A percentile compares a stretch with the other conserved stretches of the same genome.
These are phyloP conservation scores for Leccinum pseudoinsigne DNA, from an alignment of 1,284 basidiomycete genomes.

Conservation along the genomic window DNA sequence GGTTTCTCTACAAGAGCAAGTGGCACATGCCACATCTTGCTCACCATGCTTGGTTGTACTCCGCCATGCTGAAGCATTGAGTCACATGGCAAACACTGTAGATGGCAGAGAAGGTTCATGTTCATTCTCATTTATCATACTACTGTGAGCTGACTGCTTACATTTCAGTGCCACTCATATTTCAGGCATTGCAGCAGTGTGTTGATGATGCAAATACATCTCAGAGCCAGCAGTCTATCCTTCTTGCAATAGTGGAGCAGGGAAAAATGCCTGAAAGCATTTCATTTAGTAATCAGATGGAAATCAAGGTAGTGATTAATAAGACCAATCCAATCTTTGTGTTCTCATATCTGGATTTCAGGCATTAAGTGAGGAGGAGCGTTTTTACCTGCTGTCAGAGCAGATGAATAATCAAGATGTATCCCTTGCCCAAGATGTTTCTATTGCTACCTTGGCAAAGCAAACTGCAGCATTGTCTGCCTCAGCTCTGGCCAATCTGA, in stretches of 20 bases:
- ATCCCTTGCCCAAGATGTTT: conserved; percentile 76
- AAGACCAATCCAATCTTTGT: conserved; percentile 5
- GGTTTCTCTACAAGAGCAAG: conserved; percentile 70
- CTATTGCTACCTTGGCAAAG: conserved; percentile 69
- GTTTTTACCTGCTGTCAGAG: conserved; percentile 42
- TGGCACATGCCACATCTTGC: conserved; percentile 80
- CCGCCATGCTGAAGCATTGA: conserved; percentile 83
- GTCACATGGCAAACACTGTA: conserved; percentile 64
- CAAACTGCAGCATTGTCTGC: conserved; percentile 94
- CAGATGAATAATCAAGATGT: conserved; percentile 15
- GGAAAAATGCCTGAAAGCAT: conserved; percentile 70
- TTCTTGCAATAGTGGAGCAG: conserved; percentile 75
- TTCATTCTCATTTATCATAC: background rate
- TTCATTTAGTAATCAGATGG: conserved; percentile 88
- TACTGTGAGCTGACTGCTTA: background rate
- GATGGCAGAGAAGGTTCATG: conserved; percentile 60
- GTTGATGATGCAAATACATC: conserved; percentile 50
- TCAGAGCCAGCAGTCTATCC: conserved; percentile 66
- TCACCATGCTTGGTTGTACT: conserved; percentile 88
- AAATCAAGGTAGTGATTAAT: conserved; percentile 58
- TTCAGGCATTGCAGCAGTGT: conserved; percentile 66
- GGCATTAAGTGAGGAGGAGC: conserved; percentile 81
- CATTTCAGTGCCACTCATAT: conserved; percentile 55
- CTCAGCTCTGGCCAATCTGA: conserved; percentile 77
- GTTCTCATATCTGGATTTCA: conserved; percentile 32